phyloP scores from a whole-genome alignment of 129 eudicot species.

The Saposhnikovia divaricata region DNA sequence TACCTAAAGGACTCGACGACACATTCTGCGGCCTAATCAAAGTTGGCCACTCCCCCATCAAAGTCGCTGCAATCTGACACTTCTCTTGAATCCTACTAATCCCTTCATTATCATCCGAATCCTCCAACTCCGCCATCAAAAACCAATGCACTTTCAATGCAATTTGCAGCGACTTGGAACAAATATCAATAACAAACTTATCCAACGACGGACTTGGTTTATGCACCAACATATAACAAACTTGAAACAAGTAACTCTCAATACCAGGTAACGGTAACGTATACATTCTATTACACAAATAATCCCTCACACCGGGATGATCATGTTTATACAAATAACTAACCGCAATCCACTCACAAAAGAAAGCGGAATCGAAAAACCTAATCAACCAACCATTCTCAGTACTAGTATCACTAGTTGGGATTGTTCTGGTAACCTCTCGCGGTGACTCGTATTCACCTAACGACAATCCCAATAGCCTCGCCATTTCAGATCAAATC shows the following conservation, averaged over 20 bases:
- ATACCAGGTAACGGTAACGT: constrained; percentile 89
- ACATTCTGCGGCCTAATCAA: constrained; percentile 58
- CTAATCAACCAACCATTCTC: constrained; percentile 95
- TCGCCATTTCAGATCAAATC: constrained; percentile 50
- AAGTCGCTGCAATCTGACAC: constrained; percentile 93
- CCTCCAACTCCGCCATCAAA: constrained; percentile 96
- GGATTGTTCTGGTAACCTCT: constrained; percentile 72
- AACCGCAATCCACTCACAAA: constrained; percentile 99
- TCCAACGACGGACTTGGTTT: constrained; percentile 94
- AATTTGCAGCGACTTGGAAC: constrained; percentile 73
- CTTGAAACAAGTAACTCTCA: constrained; percentile 97
- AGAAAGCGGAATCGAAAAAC: constrained; percentile 87
- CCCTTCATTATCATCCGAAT: constrained; percentile 90
- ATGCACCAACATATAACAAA: constrained; percentile 89
- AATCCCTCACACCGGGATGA: constrained; percentile 92
- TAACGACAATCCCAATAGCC: constrained; percentile 67
- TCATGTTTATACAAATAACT: constrained; percentile 95
- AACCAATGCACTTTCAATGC: constrained; percentile 97
- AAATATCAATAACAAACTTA: constrained; percentile 88
- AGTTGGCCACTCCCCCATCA: constrained; percentile 95
- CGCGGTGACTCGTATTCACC: constrained; percentile 76
- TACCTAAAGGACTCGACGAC: constrained; percentile 40
- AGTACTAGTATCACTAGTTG: constrained; percentile 71
- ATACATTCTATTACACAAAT: constrained; percentile 94
- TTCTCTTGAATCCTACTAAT: constrained; percentile 94